A percentile compares a stretch with the other conserved stretches of the same genome.
Conservation (phyloP, 83 land plant genomes). For the Diphasiastrum complanatum region DNA sequence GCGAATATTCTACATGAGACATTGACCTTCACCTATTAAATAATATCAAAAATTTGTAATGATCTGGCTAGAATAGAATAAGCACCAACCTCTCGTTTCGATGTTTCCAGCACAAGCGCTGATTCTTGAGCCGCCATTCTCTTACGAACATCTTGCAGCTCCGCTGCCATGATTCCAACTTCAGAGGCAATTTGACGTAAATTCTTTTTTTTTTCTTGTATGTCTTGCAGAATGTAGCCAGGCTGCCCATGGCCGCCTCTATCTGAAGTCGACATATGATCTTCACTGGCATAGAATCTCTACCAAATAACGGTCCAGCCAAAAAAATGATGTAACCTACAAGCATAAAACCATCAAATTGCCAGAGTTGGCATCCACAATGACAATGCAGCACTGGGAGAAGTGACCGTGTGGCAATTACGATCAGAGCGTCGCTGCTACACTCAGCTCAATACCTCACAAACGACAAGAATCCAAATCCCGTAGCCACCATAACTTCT, state of each 20-base stretch:
- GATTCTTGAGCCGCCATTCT: slow-evolving; percentile 41
- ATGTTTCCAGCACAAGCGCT: slow-evolving; percentile 34
- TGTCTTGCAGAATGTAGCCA: slow-evolving; percentile 51
- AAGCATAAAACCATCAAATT: too few species aligned
- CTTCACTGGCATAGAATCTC: too few species aligned
- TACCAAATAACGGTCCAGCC: too few species aligned
- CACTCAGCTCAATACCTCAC: too few species aligned
- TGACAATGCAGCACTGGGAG: too few species aligned
- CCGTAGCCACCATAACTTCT: too few species aligned
- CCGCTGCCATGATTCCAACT: slow-evolving; percentile 56
- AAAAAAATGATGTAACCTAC: too few species aligned
- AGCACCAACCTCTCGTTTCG: slow-evolving; percentile 42
- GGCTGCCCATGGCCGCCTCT: slow-evolving; percentile 26
- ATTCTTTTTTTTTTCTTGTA: slow-evolving; percentile 52
- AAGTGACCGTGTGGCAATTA: too few species aligned
- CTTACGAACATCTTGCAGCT: slow-evolving; percentile 54
- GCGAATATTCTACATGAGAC: not conserved
- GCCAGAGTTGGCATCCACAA: too few species aligned
- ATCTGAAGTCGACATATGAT: too few species aligned
- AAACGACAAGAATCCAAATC: too few species aligned
- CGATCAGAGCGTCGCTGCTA: too few species aligned
- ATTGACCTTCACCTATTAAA: not conserved
- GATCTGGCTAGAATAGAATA: not conserved
- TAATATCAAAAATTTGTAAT: not conserved
- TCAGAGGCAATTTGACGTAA: slow-evolving; percentile 34